Percentiles rank a stretch among this genome's conserved stretches.
Conservation (phyloP, 495 filamentous ascomycete species). For the Recurvomyces mirabilis region DNA sequence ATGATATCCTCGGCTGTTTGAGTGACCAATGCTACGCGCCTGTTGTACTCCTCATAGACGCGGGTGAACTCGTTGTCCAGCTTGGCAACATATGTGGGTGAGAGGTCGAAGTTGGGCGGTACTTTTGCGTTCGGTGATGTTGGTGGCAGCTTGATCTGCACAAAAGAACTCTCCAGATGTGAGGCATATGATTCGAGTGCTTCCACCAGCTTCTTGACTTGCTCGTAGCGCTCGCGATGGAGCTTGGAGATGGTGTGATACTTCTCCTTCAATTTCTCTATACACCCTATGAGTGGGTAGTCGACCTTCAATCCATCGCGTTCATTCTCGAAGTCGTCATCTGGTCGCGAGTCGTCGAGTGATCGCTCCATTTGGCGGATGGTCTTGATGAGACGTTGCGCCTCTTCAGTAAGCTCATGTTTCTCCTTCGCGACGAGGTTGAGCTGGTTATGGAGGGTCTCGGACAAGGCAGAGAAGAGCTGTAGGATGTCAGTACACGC, state of each 20-base stretch:
- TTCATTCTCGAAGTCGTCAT: slow-evolving; percentile 48
- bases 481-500: slow-evolving; percentile 27
- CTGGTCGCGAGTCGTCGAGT: slow-evolving; percentile 60
- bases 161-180: slow-evolving; percentile 78
- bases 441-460: slow-evolving; percentile 76
- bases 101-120: slow-evolving; percentile 74
- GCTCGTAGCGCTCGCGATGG: slow-evolving; percentile 81
- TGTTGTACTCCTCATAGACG: slow-evolving; percentile 89
- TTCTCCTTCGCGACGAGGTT: slow-evolving; percentile 76
- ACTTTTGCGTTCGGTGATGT: slow-evolving; percentile 63
- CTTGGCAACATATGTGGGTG: slow-evolving; percentile 70
- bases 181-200: slow-evolving; percentile 90
- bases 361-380: slow-evolving; percentile 92
- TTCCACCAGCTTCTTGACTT: slow-evolving; percentile 87
- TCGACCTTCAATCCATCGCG: slow-evolving; percentile 61
- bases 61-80: slow-evolving; percentile 84
- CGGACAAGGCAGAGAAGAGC: slow-evolving; percentile 80
- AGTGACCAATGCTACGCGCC: slow-evolving; percentile 64
- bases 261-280: slow-evolving; percentile 74
- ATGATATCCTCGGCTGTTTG: slow-evolving; percentile 72
- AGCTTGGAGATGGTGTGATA: slow-evolving; percentile 64
- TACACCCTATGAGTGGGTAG: slow-evolving; percentile 66
- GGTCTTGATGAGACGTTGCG: slow-evolving; percentile 66
- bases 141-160: slow-evolving; percentile 71
- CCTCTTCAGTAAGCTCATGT: slow-evolving; percentile 73